These are phyloP conservation scores for Mikania micrantha DNA, from an alignment of 129 eudicot genomes.

Conservation along the genomic window DNA sequence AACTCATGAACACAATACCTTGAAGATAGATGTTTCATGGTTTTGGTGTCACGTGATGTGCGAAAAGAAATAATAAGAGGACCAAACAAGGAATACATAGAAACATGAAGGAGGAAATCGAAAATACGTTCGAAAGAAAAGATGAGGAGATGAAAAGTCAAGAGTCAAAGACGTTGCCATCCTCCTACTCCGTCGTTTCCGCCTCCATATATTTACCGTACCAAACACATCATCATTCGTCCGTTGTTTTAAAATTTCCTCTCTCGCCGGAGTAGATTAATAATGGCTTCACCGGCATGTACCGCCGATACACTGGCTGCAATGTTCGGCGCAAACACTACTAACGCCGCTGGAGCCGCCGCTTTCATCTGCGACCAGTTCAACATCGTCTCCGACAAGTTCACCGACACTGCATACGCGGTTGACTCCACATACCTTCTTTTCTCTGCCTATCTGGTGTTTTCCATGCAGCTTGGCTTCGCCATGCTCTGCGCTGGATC, in stretches of 20 bases:
- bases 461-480: slow-evolving; percentile 52
- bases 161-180: slow-evolving; percentile 14
- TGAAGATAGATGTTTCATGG: no score
- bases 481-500: slow-evolving; percentile 65
- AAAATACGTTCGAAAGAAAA: background rate
- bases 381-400: slow-evolving; percentile 26
- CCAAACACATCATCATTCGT: background rate
- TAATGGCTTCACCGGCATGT: slow-evolving; percentile 32
- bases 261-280: background rate
- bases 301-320: slow-evolving; percentile 36
- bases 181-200: background rate
- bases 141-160: slow-evolving; percentile 1
- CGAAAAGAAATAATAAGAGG: background rate
- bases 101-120: background rate
- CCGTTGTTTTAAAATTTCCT: no score
- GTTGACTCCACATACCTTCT: slow-evolving; percentile 47
- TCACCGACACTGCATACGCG: slow-evolving; percentile 43
- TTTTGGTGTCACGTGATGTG: background rate
- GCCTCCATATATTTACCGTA: background rate
- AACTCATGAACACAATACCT: no score
- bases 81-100: background rate
- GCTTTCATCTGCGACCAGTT: slow-evolving; percentile 36
- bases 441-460: slow-evolving; percentile 50
- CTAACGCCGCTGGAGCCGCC: slow-evolving; percentile 37
- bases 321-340: slow-evolving; percentile 45